Base-by-base conservation (phyloP, 164 flowering plant genomes). In the Stephania yunnanensis region DNA sequence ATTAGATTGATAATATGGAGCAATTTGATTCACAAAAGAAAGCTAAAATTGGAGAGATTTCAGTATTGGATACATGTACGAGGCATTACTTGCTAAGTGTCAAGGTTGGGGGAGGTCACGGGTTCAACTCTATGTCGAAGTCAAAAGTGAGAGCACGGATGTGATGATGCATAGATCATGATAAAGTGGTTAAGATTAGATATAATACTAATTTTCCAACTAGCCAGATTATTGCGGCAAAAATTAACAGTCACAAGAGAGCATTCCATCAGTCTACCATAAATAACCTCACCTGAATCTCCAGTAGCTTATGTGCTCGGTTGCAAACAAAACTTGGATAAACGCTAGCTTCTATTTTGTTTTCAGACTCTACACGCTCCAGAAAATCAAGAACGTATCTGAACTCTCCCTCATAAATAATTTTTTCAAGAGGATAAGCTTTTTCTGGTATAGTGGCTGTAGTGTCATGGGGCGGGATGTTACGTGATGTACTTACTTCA, bases 341-440 rank as follows among this genome's bases (percentile, higher is more conserved):
- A 29, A 65, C 70, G 46, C 79, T 69, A 1, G 73, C 65, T 15
- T 71, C 19, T 45, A 83, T 65, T 78, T 81, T 81, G 15, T 25
- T 61, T 58, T 81, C 87, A 7, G 63, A 72, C 68, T 84, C 75
- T 71, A 81, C 31, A 72, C 77, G 85, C 50, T 85, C 71, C 71
- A 82, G 66, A 69, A 89, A 70, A 82, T 93, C 95, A 31, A 65
- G 69, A 70, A 96, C 90, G 81, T 80, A 79, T 77, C 76, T 78
- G 92, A 90, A 88, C 68, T 96, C 98, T 72, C 87, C 92, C 25
- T 81, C 76, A 10, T 80, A 75, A 80, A 95, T 93, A 69, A 93
- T 93, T 84, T 84, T 86, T 53, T 90, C 89, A 50, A 96, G 69
- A 4, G 89, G 97, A 86, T 91, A 96, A 70, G 95, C 99, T 69